Conservation (phyloP, 257 asterid genomes). For the Asclepias syriaca region DNA sequence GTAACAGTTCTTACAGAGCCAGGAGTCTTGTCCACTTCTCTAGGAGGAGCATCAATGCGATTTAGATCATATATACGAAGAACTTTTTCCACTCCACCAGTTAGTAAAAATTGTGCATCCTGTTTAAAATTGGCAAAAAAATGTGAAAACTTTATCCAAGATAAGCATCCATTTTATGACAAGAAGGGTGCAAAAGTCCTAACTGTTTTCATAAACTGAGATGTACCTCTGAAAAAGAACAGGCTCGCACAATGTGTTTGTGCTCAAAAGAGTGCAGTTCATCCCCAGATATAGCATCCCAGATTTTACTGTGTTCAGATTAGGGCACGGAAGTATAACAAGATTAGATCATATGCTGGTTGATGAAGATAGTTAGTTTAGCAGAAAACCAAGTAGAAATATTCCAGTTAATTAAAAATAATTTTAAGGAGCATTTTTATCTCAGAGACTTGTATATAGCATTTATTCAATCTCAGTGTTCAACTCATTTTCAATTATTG, state of each 20-base stretch:
- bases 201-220: not conserved
- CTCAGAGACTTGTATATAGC: not conserved
- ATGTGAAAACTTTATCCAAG: not conserved
- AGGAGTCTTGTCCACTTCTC: conserved; percentile 34
- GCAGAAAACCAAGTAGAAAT: not conserved
- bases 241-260: conserved; percentile 38
- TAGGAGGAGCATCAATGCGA: conserved; percentile 32
- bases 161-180: not conserved
- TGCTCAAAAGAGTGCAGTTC: conserved; percentile 32
- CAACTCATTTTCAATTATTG: not conserved
- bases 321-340: not conserved
- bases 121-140: conserved; percentile 10
- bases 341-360: not conserved
- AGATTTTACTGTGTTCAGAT: conserved; percentile 29
- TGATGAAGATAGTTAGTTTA: not conserved
- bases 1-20: conserved; percentile 34
- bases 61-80: conserved; percentile 34
- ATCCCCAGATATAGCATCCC: conserved; percentile 37
- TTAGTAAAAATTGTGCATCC: conserved; percentile 33
- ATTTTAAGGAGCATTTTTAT: not conserved
- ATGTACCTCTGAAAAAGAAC: conserved; percentile 35
- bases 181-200: not conserved
- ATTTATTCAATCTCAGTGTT: not conserved
- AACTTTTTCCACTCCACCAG: conserved; percentile 37
- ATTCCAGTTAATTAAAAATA: not conserved